Conservation (phyloP, 345 rosid genomes). For the Toxicodendron radicans region DNA sequence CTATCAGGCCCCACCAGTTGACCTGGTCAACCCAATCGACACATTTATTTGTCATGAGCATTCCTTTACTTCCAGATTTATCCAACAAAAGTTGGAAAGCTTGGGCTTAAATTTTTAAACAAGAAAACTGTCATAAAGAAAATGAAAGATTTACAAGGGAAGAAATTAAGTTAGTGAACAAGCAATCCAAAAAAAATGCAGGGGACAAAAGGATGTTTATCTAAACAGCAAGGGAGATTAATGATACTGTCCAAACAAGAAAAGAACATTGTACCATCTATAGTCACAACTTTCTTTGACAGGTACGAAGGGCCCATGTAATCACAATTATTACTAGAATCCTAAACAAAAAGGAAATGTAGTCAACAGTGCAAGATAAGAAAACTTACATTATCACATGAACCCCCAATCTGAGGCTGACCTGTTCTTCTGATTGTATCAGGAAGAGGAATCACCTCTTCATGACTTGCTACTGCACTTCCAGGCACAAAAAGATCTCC, state of each 20-base stretch:
- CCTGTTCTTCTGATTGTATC: conserved; percentile 35
- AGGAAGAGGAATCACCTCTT: conserved; percentile 37
- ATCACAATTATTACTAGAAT: background rate
- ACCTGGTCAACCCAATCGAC: background rate
- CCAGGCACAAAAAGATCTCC: conserved; percentile 39
- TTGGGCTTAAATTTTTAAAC: no score
- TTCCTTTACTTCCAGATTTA: no score
- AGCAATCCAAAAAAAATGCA: no score
- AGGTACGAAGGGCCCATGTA: background rate
- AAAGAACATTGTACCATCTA: background rate
- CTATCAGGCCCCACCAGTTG: background rate
- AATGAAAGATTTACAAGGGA: no score
- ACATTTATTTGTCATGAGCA: background rate
- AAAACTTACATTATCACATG: conserved; percentile 46
- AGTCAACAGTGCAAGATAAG: background rate
- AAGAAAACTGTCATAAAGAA: no score
- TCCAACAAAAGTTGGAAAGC: no score
- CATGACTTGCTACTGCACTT: conserved; percentile 35
- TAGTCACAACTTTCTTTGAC: background rate
- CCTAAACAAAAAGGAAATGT: background rate
- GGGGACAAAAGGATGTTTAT: background rate
- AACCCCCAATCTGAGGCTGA: conserved; percentile 26
- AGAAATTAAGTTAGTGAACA: no score
- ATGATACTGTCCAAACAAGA: background rate
- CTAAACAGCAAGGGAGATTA: no score